Percentiles rank a stretch among this genome's conserved stretches.
Evolutionary conservation across 169 alveolate genomes (phyloP).

Genomic region (Plasmodium vivax): DNA sequence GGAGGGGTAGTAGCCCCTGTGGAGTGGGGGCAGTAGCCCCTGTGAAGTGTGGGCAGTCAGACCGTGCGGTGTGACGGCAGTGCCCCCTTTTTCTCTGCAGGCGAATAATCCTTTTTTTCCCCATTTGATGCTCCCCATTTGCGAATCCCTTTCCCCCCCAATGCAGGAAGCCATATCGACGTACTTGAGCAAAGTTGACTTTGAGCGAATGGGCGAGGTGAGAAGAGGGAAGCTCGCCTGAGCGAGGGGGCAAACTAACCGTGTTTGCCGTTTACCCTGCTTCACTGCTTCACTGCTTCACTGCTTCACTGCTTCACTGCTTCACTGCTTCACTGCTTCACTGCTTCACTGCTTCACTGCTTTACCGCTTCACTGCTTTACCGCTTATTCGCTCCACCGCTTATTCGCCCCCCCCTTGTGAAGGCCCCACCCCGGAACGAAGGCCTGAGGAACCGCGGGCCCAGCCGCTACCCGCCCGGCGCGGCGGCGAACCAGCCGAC

Average conservation of each 20-base stretch:
- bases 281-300: too few species aligned
- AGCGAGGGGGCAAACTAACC: too few species aligned
- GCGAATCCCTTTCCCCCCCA: background rate
- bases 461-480: background rate
- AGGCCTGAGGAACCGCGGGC: background rate
- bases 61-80: too few species aligned
- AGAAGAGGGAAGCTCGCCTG: background rate
- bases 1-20: background rate
- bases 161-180: slow-evolving; percentile 18
- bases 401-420: background rate
- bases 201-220: background rate
- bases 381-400: too few species aligned
- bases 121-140: background rate
- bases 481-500: background rate
- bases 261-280: too few species aligned
- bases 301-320: too few species aligned
- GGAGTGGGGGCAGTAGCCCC: background rate
- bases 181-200: slow-evolving; percentile 14
- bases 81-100: background rate
- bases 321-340: too few species aligned
- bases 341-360: too few species aligned
- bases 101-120: background rate
- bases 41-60: too few species aligned
- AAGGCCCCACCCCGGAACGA: background rate
- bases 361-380: too few species aligned